These are phyloP conservation scores for Hanseniaspora nectarophila DNA, from an alignment of 805 yeast genomes.

Conservation along the genomic window DNA sequence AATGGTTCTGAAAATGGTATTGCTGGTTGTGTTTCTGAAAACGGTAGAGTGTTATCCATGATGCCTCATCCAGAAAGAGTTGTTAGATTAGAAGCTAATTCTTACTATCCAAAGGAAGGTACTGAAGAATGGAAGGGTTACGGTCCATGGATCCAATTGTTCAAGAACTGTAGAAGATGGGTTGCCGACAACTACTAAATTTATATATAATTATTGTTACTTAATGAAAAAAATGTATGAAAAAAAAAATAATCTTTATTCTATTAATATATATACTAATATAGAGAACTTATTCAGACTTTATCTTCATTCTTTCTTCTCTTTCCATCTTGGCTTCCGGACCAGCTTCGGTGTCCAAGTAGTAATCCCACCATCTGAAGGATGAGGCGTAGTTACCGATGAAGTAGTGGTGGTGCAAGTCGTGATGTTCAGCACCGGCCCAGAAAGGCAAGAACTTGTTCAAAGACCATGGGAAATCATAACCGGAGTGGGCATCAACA, in stretches of 20 bases:
- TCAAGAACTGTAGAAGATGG: constrained; percentile 90
- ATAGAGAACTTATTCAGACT: constrained; percentile 14
- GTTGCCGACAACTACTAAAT: constrained; percentile 36
- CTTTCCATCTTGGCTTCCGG: constrained; percentile 64
- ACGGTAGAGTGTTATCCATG: constrained; percentile 92
- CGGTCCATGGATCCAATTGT: constrained; percentile 93
- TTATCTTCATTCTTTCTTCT: constrained; percentile 49
- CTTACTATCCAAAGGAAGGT: constrained; percentile 69
- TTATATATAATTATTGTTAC: neutral
- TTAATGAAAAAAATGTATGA: neutral
- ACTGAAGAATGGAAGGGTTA: constrained; percentile 57
- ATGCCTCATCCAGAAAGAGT: constrained; percentile 99
- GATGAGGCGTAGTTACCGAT: constrained; percentile 91
- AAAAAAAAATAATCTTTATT: neutral
- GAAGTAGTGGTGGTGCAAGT: constrained; percentile 91
- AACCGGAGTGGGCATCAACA: constrained; percentile 94
- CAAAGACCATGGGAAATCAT: constrained; percentile 94
- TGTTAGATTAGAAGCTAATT: constrained; percentile 72
- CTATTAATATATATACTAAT: neutral
- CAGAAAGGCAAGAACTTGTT: constrained; percentile 88
- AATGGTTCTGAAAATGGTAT: constrained; percentile 92
- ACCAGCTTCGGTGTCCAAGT: constrained; percentile 83
- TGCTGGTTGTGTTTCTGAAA: constrained; percentile 79
- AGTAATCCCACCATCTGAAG: constrained; percentile 92
- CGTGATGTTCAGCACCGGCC: constrained; percentile 99